Evolutionary conservation across 352 stramenopile genomes (phyloP).

Genomic region (Saprolegnia diclina): DNA sequence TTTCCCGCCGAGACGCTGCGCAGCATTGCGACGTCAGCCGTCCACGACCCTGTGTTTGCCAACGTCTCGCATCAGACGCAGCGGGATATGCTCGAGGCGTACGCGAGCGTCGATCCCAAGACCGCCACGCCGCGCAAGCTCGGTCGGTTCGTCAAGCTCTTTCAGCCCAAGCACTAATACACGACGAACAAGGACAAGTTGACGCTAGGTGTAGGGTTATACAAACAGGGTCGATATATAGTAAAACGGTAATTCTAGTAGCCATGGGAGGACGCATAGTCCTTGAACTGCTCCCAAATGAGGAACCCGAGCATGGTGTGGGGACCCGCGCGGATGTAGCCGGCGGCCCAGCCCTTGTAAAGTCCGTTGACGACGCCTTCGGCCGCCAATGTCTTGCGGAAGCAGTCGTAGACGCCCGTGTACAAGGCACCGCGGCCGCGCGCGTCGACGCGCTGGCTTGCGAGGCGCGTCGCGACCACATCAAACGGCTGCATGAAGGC

Average conservation of each 20-base stretch:
- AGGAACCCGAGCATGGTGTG: conserved; percentile 84
- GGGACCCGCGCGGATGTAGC: conserved; percentile 78
- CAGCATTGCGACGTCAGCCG: background rate
- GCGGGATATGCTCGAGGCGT: background rate
- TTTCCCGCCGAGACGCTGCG: background rate
- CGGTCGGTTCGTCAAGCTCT: conserved; percentile 9
- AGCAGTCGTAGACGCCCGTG: conserved; percentile 62
- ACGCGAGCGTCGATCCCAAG: background rate
- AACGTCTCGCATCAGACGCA: background rate
- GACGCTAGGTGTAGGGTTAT: too few relatives aligned
- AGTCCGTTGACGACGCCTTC: conserved; percentile 60
- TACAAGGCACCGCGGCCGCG: conserved; percentile 70
- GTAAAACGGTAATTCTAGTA: conserved; percentile 37
- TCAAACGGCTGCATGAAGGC: conserved; percentile 86
- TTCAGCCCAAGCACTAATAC: background rate
- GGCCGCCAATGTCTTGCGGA: conserved; percentile 63
- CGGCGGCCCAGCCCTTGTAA: conserved; percentile 84
- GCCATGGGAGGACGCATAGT: conserved; percentile 50
- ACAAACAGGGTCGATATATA: too few relatives aligned
- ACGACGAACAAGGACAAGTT: too few relatives aligned
- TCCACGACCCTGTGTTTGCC: background rate
- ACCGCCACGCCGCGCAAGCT: conserved; percentile 8
- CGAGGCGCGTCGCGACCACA: conserved; percentile 78
- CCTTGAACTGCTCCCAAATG: conserved; percentile 80
- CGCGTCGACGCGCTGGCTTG: conserved; percentile 77